Conservation (phyloP, 208 protist genomes). For the Hexamita inflata region DNA sequence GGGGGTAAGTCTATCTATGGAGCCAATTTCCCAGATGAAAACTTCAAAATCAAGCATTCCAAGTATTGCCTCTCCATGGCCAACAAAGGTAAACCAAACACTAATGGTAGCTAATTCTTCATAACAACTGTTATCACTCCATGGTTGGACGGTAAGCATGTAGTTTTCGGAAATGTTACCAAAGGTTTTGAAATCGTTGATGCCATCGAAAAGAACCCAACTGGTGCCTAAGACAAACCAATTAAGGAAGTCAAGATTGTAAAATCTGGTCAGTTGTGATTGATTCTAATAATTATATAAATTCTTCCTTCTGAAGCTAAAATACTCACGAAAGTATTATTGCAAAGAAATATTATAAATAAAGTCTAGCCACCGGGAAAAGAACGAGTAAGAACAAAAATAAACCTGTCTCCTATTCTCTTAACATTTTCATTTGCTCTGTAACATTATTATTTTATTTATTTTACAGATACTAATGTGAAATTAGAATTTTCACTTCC, state of each 20-base stretch:
- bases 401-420: no score
- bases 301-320: no score
- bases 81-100: constrained; percentile 78
- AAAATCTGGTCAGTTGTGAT: no score
- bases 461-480: no score
- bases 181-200: constrained; percentile 49
- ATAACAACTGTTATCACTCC: constrained; percentile 50
- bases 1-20: constrained; percentile 69
- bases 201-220: constrained; percentile 32
- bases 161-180: constrained; percentile 66
- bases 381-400: no score
- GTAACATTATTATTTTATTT: no score
- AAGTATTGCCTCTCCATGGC: constrained; percentile 84
- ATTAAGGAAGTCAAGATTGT: constrained; percentile 32
- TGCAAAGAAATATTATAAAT: no score
- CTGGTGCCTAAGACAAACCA: constrained; percentile 28
- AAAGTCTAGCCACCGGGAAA: no score
- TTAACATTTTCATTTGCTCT: no score
- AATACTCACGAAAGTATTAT: no score
- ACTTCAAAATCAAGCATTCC: constrained; percentile 60
- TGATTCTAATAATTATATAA: no score
- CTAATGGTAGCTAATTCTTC: constrained; percentile 75
- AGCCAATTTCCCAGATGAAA: constrained; percentile 60
- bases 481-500: no score
- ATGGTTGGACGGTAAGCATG: constrained; percentile 64